phyloP scores from a whole-genome alignment of 2,329 filamentous ascomycete genomes.

The Mycogone perniciosa region DNA sequence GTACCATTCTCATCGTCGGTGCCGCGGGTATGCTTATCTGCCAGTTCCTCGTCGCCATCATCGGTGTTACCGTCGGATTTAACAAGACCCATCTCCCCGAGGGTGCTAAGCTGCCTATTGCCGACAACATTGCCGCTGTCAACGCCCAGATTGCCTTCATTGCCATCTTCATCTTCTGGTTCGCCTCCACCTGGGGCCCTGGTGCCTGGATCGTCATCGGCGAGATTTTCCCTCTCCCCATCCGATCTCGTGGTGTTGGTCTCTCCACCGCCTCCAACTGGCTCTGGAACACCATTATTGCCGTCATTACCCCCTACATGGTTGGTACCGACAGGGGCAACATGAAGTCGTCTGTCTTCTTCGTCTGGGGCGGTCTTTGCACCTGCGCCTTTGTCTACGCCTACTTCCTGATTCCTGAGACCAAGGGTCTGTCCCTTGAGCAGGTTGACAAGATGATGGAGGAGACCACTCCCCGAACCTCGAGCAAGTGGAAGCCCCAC shows the following conservation, averaged over 20 bases:
- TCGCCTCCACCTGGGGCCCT: slow-evolving; percentile 83
- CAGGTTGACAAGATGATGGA: slow-evolving; percentile 86
- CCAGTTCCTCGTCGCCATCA: slow-evolving; percentile 79
- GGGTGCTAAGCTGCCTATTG: slow-evolving; percentile 32
- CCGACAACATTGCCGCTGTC: slow-evolving; percentile 51
- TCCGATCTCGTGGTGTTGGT: slow-evolving; percentile 80
- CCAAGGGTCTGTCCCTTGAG: slow-evolving; percentile 70
- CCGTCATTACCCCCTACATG: slow-evolving; percentile 70
- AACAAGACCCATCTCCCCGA: slow-evolving; percentile 41
- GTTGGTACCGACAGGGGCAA: slow-evolving; percentile 56
- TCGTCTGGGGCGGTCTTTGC: slow-evolving; percentile 68
- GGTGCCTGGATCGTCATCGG: slow-evolving; percentile 77
- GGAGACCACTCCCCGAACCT: slow-evolving; percentile 72
- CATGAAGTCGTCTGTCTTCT: slow-evolving; percentile 65
- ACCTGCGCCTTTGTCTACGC: slow-evolving; percentile 53
- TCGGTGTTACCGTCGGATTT: slow-evolving; percentile 57
- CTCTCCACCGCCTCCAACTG: slow-evolving; percentile 86
- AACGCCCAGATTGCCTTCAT: slow-evolving; percentile 80
- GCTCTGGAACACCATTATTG: slow-evolving; percentile 75
- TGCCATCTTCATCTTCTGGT: slow-evolving; percentile 89
- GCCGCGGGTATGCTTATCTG: slow-evolving; percentile 77
- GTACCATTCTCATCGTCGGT: slow-evolving; percentile 70
- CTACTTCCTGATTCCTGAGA: slow-evolving; percentile 69
- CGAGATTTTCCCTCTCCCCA: slow-evolving; percentile 84
- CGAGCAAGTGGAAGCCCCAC: slow-evolving; percentile 67